phyloP scores from a whole-genome alignment of 1,284 basidiomycete species.

The Tausonia pullulans region DNA sequence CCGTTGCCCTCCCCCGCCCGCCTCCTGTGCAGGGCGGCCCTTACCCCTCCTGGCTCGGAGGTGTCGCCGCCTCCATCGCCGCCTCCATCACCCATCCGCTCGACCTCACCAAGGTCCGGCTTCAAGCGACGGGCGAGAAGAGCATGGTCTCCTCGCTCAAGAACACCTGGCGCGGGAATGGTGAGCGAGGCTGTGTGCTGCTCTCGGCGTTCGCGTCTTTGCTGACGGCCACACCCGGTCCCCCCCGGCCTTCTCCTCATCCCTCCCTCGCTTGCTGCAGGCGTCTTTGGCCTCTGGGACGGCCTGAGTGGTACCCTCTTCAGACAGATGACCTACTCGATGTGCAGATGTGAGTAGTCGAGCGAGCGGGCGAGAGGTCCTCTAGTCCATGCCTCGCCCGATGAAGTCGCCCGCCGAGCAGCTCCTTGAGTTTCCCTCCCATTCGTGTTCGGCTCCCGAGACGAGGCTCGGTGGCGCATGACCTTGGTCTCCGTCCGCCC shows the following conservation, averaged over 20 bases:
- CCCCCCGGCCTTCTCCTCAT: neutral
- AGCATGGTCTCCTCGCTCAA: conserved; percentile 65
- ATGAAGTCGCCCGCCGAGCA: too few species aligned
- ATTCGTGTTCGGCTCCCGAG: too few species aligned
- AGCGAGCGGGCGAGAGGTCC: too few species aligned
- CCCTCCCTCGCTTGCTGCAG: conserved; percentile 45
- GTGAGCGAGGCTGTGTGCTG: too few species aligned
- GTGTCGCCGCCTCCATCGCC: conserved; percentile 65
- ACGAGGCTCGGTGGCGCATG: too few species aligned
- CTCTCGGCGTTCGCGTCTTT: conserved; percentile 24
- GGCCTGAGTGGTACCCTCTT: conserved; percentile 81
- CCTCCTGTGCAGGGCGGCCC: too few species aligned
- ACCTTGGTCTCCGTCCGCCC: too few species aligned
- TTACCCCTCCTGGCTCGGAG: conserved; percentile 28
- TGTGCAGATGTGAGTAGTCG: conserved; percentile 1
- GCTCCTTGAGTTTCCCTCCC: too few species aligned
- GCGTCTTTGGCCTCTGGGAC: conserved; percentile 64
- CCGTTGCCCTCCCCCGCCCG: too few species aligned
- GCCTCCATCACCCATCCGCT: conserved; percentile 73
- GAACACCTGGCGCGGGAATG: conserved; percentile 46
- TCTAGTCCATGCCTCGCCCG: too few species aligned
- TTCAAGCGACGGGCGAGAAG: conserved; percentile 78
- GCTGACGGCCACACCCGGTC: neutral
- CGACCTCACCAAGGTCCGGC: conserved; percentile 65
- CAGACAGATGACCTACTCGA: conserved; percentile 43